Evolutionary conservation across 176 grass and related monocot genomes (phyloP).

Genomic region (Oropetium thomaeum): DNA sequence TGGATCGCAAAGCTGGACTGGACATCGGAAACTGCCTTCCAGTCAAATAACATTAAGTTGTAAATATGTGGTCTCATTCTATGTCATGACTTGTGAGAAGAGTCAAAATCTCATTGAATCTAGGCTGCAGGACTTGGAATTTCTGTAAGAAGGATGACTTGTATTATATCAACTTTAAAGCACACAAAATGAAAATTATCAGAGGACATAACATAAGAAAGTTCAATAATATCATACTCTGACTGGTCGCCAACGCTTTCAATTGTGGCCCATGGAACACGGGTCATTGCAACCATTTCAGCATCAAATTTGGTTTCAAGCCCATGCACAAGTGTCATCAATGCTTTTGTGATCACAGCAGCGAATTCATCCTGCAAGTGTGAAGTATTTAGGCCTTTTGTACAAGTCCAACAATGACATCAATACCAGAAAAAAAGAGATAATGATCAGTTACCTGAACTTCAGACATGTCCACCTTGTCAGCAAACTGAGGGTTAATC

Average conservation of each 20-base stretch:
- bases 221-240: constrained; percentile 59
- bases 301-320: constrained; percentile 98
- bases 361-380: constrained; percentile 91
- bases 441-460: constrained; percentile 67
- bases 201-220: constrained; percentile 9
- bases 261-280: constrained; percentile 91
- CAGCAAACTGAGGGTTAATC: constrained; percentile 76
- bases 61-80: constrained; percentile 11
- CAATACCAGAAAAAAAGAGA: constrained; percentile 15
- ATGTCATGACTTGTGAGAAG: constrained; percentile 18
- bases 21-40: not conserved
- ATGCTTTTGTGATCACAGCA: constrained; percentile 86
- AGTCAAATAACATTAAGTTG: not conserved
- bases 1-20: not conserved
- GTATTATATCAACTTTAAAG: constrained; percentile 20
- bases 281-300: constrained; percentile 96
- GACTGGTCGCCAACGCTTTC: constrained; percentile 99
- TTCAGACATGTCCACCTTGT: constrained; percentile 96
- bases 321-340: constrained; percentile 95
- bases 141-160: not conserved
- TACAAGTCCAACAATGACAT: constrained; percentile 22
- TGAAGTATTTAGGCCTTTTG: constrained; percentile 10
- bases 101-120: constrained; percentile 1
- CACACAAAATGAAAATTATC: constrained; percentile 12
- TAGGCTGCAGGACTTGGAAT: not conserved